Conservation (phyloP, 305 asterid species). For the Euphrasia arctica region DNA sequence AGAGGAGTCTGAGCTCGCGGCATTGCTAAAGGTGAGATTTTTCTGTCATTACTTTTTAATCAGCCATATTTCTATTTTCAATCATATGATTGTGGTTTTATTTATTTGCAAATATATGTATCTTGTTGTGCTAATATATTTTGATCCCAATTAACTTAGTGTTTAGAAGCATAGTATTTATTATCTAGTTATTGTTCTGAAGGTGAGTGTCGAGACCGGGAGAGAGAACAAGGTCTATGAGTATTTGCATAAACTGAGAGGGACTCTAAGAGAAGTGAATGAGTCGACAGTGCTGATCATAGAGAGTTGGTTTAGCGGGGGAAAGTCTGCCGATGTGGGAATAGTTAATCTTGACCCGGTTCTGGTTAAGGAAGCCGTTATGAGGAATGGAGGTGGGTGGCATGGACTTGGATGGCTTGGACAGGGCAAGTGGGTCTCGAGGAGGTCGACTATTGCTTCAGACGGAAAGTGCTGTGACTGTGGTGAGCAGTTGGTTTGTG, state of each 20-base stretch:
- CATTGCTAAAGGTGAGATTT: conserved; percentile 61
- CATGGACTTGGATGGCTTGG: conserved; percentile 97
- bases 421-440: conserved; percentile 66
- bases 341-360: conserved; percentile 33
- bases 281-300: conserved; percentile 58
- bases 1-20: conserved; percentile 79
- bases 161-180: conserved; percentile 4
- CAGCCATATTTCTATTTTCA: neutral
- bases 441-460: conserved; percentile 43
- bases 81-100: neutral
- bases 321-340: conserved; percentile 51
- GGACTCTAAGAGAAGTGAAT: conserved; percentile 41
- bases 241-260: conserved; percentile 78
- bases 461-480: conserved; percentile 65
- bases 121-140: neutral
- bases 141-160: neutral
- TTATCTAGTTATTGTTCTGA: conserved; percentile 23
- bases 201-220: conserved; percentile 66
- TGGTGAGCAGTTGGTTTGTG: conserved; percentile 62
- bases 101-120: conserved; percentile 6
- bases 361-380: conserved; percentile 52
- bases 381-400: conserved; percentile 92
- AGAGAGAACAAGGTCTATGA: conserved; percentile 70
- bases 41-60: neutral
- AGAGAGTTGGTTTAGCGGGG: conserved; percentile 66